Conservation (phyloP, 768 basidiomycete species). For the Lactarius quietus region DNA sequence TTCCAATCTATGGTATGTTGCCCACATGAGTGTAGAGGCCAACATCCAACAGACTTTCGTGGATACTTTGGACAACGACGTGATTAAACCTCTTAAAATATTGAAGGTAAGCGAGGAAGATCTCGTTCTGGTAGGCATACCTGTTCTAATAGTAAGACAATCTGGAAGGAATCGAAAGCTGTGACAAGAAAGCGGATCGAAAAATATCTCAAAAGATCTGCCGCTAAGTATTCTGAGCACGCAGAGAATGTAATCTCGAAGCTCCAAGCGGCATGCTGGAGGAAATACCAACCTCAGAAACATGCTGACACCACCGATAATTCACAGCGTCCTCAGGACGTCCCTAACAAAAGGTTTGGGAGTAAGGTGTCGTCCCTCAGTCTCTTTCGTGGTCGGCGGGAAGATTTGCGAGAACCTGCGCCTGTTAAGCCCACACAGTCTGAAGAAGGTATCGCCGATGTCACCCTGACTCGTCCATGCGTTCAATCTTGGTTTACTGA, state of each 20-base stretch:
- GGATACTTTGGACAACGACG: background rate
- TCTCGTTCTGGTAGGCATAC: background rate
- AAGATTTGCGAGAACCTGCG: background rate
- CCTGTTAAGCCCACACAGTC: background rate
- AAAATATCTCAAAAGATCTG: background rate
- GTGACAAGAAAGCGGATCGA: background rate
- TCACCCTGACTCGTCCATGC: background rate
- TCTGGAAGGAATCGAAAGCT: background rate
- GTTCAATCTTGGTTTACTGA: background rate
- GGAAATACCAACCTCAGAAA: background rate
- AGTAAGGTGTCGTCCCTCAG: background rate
- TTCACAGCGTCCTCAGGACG: background rate
- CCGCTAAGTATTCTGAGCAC: background rate
- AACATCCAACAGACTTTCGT: background rate
- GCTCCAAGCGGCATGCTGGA: background rate
- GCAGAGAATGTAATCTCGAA: background rate
- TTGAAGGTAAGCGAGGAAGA: background rate
- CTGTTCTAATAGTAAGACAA: background rate
- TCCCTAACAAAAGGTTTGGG: background rate
- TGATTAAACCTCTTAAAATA: background rate
- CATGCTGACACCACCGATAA: background rate
- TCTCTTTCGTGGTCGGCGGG: background rate
- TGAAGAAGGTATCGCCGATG: background rate
- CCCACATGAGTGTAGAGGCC: background rate
- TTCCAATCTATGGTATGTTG: background rate